Conservation (phyloP, 768 basidiomycete species). For the Termitomyces sp. region DNA sequence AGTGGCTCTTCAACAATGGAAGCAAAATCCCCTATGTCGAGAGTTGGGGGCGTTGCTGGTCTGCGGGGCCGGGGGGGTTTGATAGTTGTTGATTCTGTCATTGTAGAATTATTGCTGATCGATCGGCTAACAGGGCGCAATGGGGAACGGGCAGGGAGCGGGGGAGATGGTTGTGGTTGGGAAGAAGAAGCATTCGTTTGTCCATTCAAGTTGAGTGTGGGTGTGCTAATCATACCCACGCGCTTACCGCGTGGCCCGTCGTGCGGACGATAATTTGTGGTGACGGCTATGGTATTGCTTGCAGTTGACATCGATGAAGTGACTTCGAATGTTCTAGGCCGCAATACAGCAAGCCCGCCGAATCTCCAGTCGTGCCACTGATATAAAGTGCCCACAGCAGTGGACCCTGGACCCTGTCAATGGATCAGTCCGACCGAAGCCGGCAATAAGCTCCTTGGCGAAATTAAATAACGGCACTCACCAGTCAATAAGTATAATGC, state of each 20-base stretch:
- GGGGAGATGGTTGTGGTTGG: constrained; percentile 26
- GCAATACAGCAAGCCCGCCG: constrained; percentile 6
- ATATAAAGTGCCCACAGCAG: not conserved
- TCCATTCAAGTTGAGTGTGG: constrained; percentile 28
- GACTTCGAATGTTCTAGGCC: constrained; percentile 12
- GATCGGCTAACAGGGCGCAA: constrained; percentile 33
- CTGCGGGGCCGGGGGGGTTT: constrained; percentile 16
- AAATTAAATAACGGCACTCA: constrained; percentile 1
- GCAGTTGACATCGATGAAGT: constrained; percentile 16
- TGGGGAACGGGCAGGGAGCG: constrained; percentile 36
- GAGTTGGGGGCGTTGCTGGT: constrained; percentile 23
- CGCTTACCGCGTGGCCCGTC: constrained; percentile 41
- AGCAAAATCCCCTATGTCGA: constrained; percentile 26
- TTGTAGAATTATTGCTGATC: constrained; percentile 19
- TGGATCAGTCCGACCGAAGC: constrained; percentile 10
- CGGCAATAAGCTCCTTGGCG: not conserved
- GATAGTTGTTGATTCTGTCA: constrained; percentile 6
- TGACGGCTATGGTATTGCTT: constrained; percentile 9
- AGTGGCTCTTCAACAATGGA: constrained; percentile 23
- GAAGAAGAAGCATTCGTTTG: constrained; percentile 25
- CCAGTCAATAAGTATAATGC: not conserved
- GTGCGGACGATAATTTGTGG: constrained; percentile 1
- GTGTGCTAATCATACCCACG: constrained; percentile 40
- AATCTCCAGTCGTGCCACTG: constrained; percentile 12
- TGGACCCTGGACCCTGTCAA: constrained; percentile 7